Base-by-base conservation (phyloP, 176 grass and related monocot genomes). In the Aegilops tauschii region DNA sequence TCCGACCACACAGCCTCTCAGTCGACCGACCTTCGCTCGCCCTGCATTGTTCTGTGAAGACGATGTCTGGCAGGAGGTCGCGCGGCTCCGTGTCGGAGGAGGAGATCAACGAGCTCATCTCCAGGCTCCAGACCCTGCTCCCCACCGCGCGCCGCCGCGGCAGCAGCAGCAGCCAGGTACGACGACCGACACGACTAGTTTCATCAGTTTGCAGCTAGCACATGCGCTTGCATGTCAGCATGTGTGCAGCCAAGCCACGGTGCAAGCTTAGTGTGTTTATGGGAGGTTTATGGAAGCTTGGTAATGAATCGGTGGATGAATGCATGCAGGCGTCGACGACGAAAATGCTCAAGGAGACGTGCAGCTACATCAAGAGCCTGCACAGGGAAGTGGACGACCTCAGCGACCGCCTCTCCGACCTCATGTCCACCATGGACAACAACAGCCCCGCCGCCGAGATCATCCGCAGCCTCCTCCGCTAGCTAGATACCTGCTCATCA, bases 331-430 rank as follows among this genome's bases (percentile, higher is more conserved):
- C 75, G 47, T 95, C 93, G 62, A 85, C 90, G 82, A 72, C 90
- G 69, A 95, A 92, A 80, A 71, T 95, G 65, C 90, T 95, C 62
- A 92, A 92, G 90, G 90, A 95, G 85, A 95, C 93, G 11, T 92
- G 93, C 90, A 92, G 72, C 85, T 92, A 92, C 88, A 95, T 95
- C 90, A 95, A 90, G 88, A 95, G 85, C 82, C 90, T 95, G 13
- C 85, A 92, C 85, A 82, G 90, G 73, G 93, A 95, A 25, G 93
- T 95, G 7, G 90, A 95, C 85, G 90, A 92, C 79, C 93, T 95
- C 8, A 90, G 88, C 86, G 88, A 92, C 62, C 88, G 93, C 69
- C 90, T 95, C 75, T 88, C 93, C 17, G 87, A 87, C 59, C 88
- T 95, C 78, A 86, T 92, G 85, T 76, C 88, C 67, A 77, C 82